Evolutionary conservation across 192 early-diverging fungal species (phyloP), one percentile per base, ranked within the genome.

Genomic region (Coemansia sp.): DNA sequence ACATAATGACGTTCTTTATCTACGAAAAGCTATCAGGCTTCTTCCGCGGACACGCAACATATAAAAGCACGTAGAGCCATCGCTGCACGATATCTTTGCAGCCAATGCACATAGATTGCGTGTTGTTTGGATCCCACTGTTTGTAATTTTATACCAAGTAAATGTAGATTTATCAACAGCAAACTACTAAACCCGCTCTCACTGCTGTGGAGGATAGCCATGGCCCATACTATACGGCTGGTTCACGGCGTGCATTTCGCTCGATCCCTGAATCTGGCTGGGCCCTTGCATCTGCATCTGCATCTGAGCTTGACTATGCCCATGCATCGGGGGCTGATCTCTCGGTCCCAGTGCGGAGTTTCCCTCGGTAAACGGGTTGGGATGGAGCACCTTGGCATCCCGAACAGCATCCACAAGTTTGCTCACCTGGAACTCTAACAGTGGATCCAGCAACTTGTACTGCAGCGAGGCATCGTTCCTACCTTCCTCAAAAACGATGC

Each of bases 1-100:
- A 94, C 7, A 85, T 88, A 43, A 83, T 96, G 18, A 98, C 96
- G 2, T 98, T 98, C 82, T 80, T 89, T n/a, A 91, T 94, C 0
- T 98, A 98, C 60, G 95, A 96, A 53, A 86, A 80, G 28, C 67
- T 88, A 38, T 73, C 77, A 9, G 73, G 70, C 4, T 82, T 73
- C 41, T 76, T 85, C 47, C 83, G 80, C n/a, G 59, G 79, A 3
- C 72, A 78, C 38, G 78, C 83, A 14, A 36, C 29, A 3, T 24
- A 34, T 18, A 40, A 24, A 23, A 50, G 35, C 34, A 33, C 18
- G n/a, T n/a, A n/a, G n/a, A n/a, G n/a, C n/a, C n/a, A n/a, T n/a
- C n/a, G n/a, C n/a, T n/a, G n/a, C n/a, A n/a, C n/a, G n/a, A n/a
- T n/a, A n/a, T n/a, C n/a, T n/a, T n/a, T n/a, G n/a, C n/a, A n/a